Percentiles rank a stretch among this genome's conserved stretches.
These are phyloP conservation scores for Colletotrichum plurivorum DNA, from an alignment of 2,329 filamentous ascomycete genomes.

Conservation along the genomic window DNA sequence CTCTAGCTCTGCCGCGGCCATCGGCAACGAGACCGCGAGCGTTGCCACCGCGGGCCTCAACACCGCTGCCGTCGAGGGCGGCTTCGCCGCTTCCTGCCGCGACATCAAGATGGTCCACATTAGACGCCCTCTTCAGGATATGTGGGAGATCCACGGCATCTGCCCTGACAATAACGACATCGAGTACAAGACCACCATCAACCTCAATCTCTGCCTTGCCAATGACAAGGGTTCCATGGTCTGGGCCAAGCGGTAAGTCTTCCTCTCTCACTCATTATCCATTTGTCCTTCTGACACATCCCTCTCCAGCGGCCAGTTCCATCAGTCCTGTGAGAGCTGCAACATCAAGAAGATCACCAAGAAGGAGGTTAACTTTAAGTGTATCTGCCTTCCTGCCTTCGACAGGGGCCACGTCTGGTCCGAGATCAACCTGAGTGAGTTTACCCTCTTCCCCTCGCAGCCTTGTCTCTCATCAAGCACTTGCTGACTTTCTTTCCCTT, in stretches of 20 bases:
- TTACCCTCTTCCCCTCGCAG: too few species aligned
- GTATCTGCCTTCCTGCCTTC: neutral
- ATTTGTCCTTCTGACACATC: neutral
- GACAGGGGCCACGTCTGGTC: neutral
- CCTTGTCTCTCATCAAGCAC: neutral
- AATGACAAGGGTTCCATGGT: conserved; percentile 33
- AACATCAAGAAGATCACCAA: conserved; percentile 25
- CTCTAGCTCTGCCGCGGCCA: neutral
- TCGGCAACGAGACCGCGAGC: conserved; percentile 10
- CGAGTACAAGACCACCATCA: conserved; percentile 21
- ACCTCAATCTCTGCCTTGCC: conserved; percentile 38
- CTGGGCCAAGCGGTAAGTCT: conserved; percentile 29
- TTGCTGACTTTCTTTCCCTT: neutral
- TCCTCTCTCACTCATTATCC: neutral
- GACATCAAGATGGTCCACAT: conserved; percentile 20
- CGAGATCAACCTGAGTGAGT: conserved; percentile 21
- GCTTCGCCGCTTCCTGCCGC: conserved; percentile 24
- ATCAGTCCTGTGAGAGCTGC: conserved; percentile 31
- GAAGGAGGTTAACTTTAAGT: conserved; percentile 3
- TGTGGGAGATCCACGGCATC: conserved; percentile 29
- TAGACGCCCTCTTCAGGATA: conserved; percentile 10
- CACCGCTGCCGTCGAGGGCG: conserved; percentile 8
- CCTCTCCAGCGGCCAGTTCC: conserved; percentile 5
- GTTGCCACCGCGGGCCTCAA: neutral
- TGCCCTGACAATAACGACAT: conserved; percentile 23